These are phyloP conservation scores for Eucalyptus regnans DNA, from an alignment of 345 rosid genomes.

Conservation along the genomic window DNA sequence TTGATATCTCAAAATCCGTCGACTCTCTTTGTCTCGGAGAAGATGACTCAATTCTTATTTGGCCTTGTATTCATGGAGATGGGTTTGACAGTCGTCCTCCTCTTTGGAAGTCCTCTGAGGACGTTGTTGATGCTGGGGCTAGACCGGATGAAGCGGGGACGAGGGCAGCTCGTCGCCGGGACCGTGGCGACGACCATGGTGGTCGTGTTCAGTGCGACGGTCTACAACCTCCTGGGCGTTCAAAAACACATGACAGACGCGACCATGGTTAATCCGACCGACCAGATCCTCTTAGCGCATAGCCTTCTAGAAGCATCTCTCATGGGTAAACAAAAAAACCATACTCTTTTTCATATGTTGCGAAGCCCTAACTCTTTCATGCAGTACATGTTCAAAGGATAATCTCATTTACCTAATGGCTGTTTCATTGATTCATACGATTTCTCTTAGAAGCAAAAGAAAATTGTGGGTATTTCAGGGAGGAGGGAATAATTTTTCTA, in stretches of 20 bases:
- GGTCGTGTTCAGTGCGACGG: conserved; percentile 19
- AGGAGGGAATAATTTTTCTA: background rate
- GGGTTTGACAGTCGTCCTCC: conserved; percentile 12
- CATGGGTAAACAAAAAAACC: conserved; percentile 14
- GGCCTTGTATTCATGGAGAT: conserved; percentile 20
- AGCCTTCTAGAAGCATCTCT: conserved; percentile 33
- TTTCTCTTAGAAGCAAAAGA: background rate
- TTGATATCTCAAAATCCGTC: background rate
- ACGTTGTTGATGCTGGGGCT: conserved; percentile 19
- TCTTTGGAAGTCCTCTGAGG: conserved; percentile 26
- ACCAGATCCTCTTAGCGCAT: conserved; percentile 26
- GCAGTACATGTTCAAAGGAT: background rate
- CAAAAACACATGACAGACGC: conserved; percentile 11
- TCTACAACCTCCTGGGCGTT: conserved; percentile 1
- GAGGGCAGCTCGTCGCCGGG: conserved; percentile 21
- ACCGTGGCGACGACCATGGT: conserved; percentile 24
- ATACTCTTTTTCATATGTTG: background rate
- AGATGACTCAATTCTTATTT: conserved; percentile 31
- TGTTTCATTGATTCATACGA: background rate
- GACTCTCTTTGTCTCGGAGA: background rate
- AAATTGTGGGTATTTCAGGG: background rate
- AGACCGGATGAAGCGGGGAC: conserved; percentile 27
- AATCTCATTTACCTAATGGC: background rate
- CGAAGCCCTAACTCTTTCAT: background rate
- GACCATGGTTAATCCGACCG: conserved; percentile 25